Base-by-base conservation (phyloP, 306 rosid genomes). In the Oemleria cerasiformis region DNA sequence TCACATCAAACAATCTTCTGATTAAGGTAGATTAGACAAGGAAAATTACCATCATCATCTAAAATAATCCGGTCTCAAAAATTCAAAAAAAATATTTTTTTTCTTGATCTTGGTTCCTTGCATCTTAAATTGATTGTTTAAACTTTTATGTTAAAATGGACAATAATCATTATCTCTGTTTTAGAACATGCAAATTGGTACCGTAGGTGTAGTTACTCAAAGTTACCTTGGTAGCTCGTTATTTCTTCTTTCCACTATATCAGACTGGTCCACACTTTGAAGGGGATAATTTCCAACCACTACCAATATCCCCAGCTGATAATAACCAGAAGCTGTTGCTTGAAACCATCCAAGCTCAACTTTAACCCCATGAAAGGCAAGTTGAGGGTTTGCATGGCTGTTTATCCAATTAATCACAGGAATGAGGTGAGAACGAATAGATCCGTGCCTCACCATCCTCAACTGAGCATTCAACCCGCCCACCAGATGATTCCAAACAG, bases 251-350 rank as follows among this genome's bases (percentile, higher is more conserved):
- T 78, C 77, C 87, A 81, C 80, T 39, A 75, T 65, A 77, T 86
- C 87, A 69, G 86, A 75, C 73, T 79, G 89, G 73, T 80, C 87
- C 75, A 74, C 66, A 80, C 78, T 83, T 39, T 80, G 88, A 80
- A 84, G 74, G 45, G 92, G 79, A 87, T 86, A 83, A 80, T 89
- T 97, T 59, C 92, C 97, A 63, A 91, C 82, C 14, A 88, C 83
- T 51, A 87, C 96, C 87, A 91, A 86, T n/a, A 94, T 79, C 62
- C 98, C 98, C 65, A 94, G 92, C 81, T 94, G 98, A 91, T 91
- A 89, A 83, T 94, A 94, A 74, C 98, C 98, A 65, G 98, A 88
- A 71, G 98, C 97, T 70, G 98, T 94, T 82, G 96, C 97, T 89
- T 94, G 98, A 85, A 94, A 94, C 98, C 98, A 94, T 73, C 97